Conservation (phyloP, 306 rosid genomes). For the Vigna unguiculata region DNA sequence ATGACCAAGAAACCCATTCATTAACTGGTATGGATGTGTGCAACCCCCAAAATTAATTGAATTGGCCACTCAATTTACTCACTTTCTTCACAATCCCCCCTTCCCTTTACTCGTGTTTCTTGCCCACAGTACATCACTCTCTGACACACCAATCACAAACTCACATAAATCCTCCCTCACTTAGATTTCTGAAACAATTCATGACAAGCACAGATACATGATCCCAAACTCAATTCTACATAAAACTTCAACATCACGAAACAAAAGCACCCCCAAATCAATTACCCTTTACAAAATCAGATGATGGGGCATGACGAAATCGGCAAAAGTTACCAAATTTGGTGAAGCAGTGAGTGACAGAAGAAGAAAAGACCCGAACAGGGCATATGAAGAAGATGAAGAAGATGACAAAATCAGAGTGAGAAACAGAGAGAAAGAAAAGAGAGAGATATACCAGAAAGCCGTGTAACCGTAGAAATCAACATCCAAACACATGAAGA, state of each 20-base stretch:
- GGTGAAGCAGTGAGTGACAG: background rate
- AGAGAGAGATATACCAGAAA: constrained; percentile 65
- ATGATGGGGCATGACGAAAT: background rate
- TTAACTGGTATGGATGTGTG: background rate
- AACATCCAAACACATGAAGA: constrained; percentile 80
- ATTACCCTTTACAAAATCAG: background rate
- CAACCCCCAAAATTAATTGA: background rate
- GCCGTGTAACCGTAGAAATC: constrained; percentile 84
- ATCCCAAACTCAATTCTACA: constrained; percentile 19
- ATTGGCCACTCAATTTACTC: background rate
- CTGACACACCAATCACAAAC: constrained; percentile 27
- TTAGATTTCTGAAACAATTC: constrained; percentile 33
- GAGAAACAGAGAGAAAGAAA: background rate
- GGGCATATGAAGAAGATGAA: background rate
- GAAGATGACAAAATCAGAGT: background rate
- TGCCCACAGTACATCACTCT: background rate
- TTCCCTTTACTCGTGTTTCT: constrained; percentile 10
- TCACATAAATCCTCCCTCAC: background rate
- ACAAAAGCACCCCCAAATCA: constrained; percentile 23
- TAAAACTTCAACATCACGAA: background rate
- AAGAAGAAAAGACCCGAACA: background rate
- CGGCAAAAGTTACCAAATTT: constrained; percentile 25
- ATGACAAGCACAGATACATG: constrained; percentile 1
- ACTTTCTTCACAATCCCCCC: constrained; percentile 18
- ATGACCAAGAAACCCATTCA: background rate